Conservation (phyloP, 352 stramenopile species). For the Pythium periplocum region DNA sequence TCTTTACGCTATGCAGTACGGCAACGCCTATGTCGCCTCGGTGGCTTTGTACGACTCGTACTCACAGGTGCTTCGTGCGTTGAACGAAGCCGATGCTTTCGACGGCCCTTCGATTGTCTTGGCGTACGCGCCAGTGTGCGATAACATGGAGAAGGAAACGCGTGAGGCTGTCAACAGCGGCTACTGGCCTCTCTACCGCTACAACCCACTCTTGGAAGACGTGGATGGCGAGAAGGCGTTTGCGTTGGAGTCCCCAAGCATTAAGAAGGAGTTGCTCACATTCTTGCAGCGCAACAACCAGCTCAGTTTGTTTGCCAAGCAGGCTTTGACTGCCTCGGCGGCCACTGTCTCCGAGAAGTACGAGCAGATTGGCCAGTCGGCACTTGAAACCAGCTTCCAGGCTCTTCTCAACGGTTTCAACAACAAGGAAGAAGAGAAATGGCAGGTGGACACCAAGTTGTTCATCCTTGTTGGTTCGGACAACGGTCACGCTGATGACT, state of each 20-base stretch:
- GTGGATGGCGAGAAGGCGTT: slow-evolving; percentile 85
- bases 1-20: slow-evolving; percentile 92
- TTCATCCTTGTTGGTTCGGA: slow-evolving; percentile 72
- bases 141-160: slow-evolving; percentile 87
- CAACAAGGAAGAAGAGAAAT: slow-evolving; percentile 34
- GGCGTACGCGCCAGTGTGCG: slow-evolving; percentile 81
- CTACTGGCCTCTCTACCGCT: slow-evolving; percentile 92
- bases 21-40: slow-evolving; percentile 90
- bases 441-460: slow-evolving; percentile 70
- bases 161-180: slow-evolving; percentile 80
- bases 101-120: slow-evolving; percentile 89
- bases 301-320: slow-evolving; percentile 85
- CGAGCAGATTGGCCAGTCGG: slow-evolving; percentile 72
- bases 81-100: slow-evolving; percentile 89
- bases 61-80: slow-evolving; percentile 80
- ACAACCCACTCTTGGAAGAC: slow-evolving; percentile 79
- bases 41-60: slow-evolving; percentile 88
- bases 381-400: slow-evolving; percentile 81
- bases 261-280: slow-evolving; percentile 86
- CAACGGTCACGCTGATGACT: slow-evolving; percentile 69
- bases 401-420: slow-evolving; percentile 68
- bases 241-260: slow-evolving; percentile 86
- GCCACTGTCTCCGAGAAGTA: slow-evolving; percentile 53
- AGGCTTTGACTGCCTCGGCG: slow-evolving; percentile 41
- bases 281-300: slow-evolving; percentile 90